Base-by-base conservation (phyloP, 148 eudicot genomes). In the Rhododendron ovatum region DNA sequence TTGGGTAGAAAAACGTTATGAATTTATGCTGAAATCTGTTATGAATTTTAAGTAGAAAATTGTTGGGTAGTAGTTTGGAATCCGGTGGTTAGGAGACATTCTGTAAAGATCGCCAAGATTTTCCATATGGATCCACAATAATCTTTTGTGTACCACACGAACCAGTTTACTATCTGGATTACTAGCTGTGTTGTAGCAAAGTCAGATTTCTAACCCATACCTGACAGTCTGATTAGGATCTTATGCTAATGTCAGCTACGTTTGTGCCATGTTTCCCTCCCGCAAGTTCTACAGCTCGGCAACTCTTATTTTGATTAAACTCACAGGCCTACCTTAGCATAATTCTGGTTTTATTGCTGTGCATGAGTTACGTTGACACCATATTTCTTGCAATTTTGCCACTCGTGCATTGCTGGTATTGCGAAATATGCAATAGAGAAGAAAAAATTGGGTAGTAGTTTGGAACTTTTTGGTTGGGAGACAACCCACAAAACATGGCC, bases 401-500 rank as follows among this genome's bases (percentile, higher is more conserved):
- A 76, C 79, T 76, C 48, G 28, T 76, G 48, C 45, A 76, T 76
- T 39, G n/a, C 67, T 39, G 5, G 9, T 28, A 37, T 39, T 15
- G 22, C 8, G 6, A 30, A 28, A 69, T 11, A 69, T 69, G 48
- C 53, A 28, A 6, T 12, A 37, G 7, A 43, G 20, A 28, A 47
- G 30, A 83, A 39, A 83, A 39, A 69, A 9, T 43, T 65, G 2
- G 77, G 55, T n/a, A 17, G n/a, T 61, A 24, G 35, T 63, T 43
- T 67, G 20, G 45, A 47, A 69, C 39, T 20, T 45, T 11, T 20
- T 43, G 85, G 78, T 51, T 48, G 48, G 80, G 67, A 22, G 65
- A 84, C 86, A 73, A 8, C 0, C 55, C 65, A 37, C 9, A 30
- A 83, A 71, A 83, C 85, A 84, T 71, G 30, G 65, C 80, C 63